Evolutionary conservation across 2,329 filamentous ascomycete genomes (phyloP), one percentile per base, ranked within the genome.

Genomic region (Coniochaeta prunicola): DNA sequence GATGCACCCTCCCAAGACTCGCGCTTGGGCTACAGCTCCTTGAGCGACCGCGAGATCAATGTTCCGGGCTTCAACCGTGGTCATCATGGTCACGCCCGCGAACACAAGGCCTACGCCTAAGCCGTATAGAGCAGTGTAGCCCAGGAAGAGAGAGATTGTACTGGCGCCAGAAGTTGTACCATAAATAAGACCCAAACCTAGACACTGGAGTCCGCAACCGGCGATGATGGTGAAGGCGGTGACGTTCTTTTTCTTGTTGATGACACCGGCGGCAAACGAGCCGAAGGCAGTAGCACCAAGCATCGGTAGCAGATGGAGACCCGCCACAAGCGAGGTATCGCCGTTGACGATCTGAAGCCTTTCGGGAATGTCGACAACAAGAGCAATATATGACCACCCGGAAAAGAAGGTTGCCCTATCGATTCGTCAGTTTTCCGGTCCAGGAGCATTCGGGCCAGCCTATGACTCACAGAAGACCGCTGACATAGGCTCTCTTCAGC

Each of bases 281-380:
- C 81, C 83, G 4, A 83, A 64, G 0, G 84, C 81, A 36, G 80
- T 83, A 2, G 80, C 71, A 1, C 79, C 80, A 0, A 86, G 76
- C 71, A 87, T 76, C 0, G 84, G 84, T 15, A 87, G 71, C 6
- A 86, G 74, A 50, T 84, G 79, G 4, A 86, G 67, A 4, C 84
- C 83, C 0, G 83, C 81, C 65, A 76, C 75, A 26, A 86, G 73
- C 0, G 80, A 75, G 33, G 70, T 76, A 55, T 84, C 76, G 6
- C 72, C 73, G 61, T 85, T 80, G 57, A 85, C 78, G 38, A 86
- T 80, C 61, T 87, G 83, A 56, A 85, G 83, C 7, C 82, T 73
- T 62, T 87, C 81, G 0, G 84, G 84, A 4, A 87, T 76, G 33
- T 80, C 76, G 59, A 86, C 78, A 13, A 82, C 77, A n/a, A 85